Conservation (phyloP, 805 yeast species). For the Yarrowia sp. region DNA sequence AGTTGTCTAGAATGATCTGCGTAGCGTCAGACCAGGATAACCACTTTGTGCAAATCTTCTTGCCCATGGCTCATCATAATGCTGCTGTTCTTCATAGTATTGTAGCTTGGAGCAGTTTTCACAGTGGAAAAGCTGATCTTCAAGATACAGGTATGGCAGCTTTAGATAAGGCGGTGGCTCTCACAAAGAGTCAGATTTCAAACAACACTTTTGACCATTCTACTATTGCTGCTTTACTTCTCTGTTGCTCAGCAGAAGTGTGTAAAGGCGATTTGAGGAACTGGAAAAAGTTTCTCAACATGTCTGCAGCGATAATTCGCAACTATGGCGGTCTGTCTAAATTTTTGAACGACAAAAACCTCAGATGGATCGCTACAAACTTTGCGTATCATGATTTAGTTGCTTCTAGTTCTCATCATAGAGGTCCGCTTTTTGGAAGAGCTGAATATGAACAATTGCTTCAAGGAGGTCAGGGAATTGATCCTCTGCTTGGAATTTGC, state of each 20-base stretch:
- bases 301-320: conserved; percentile 63
- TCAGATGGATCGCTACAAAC: conserved; percentile 71
- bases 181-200: conserved; percentile 29
- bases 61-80: conserved; percentile 53
- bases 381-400: conserved; percentile 79
- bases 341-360: conserved; percentile 53
- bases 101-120: conserved; percentile 56
- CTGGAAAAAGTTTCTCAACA: conserved; percentile 65
- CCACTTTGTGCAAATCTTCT: conserved; percentile 51
- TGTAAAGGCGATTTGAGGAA: conserved; percentile 77
- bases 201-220: conserved; percentile 33
- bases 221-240: conserved; percentile 62
- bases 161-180: conserved; percentile 33
- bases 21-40: conserved; percentile 51
- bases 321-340: conserved; percentile 59
- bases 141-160: conserved; percentile 36
- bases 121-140: conserved; percentile 37
- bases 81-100: conserved; percentile 51
- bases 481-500: conserved; percentile 71
- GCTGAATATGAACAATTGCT: conserved; percentile 58
- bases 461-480: conserved; percentile 46
- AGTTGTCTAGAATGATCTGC: conserved; percentile 46
- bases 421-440: conserved; percentile 65
- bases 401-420: conserved; percentile 56
- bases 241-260: conserved; percentile 76